Evolutionary conservation across 2,329 filamentous ascomycete species (phyloP).

Genomic region (Sporothrix variecibatus): DNA sequence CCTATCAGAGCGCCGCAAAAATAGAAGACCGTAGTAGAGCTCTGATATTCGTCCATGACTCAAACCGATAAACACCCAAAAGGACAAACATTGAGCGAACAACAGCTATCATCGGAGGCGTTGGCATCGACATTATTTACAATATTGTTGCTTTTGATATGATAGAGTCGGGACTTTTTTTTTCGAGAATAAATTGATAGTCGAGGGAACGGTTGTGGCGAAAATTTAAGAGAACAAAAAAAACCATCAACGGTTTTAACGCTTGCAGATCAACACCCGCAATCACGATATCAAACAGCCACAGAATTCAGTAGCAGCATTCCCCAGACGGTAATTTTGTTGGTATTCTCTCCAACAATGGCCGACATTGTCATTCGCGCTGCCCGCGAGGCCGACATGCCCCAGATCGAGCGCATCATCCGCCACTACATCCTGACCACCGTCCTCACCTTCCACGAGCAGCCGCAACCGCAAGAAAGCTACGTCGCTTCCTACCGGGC

Average conservation of each 20-base stretch:
- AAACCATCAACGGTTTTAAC: background rate
- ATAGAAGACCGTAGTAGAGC: background rate
- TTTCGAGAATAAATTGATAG: background rate
- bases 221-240: background rate
- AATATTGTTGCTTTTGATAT: background rate
- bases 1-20: background rate
- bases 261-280: background rate
- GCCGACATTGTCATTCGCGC: slow-evolving; percentile 8
- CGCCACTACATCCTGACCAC: slow-evolving; percentile 21
- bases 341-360: background rate
- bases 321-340: background rate
- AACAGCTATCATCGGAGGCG: background rate
- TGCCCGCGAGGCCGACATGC: slow-evolving; percentile 23
- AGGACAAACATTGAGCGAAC: background rate
- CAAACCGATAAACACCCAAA: background rate
- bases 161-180: background rate
- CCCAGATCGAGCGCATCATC: slow-evolving; percentile 18
- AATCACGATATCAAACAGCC: background rate
- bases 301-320: background rate
- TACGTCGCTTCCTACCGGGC: slow-evolving; percentile 14
- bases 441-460: slow-evolving; percentile 17
- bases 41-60: background rate
- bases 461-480: background rate
- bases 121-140: background rate
- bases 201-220: background rate